Evolutionary conservation across 805 yeast species (phyloP), one percentile per base, ranked within the genome.

Genomic region (Yamadazyma akitaensis): DNA sequence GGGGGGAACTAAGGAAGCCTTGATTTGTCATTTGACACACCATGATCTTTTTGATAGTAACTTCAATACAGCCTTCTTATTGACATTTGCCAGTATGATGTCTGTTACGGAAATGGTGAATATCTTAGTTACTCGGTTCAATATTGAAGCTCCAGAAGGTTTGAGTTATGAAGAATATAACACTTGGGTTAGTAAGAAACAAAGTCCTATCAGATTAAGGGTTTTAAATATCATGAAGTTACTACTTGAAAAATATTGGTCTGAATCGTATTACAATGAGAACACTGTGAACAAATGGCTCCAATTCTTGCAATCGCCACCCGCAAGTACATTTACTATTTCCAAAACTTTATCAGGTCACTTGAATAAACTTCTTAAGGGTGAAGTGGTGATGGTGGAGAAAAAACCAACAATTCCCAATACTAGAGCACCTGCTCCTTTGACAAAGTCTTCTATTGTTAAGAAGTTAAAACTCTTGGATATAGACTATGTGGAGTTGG

Each of bases 61-160:
- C 19, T 90, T 82, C 65, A 83, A 82, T 55, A 70, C 83, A 5
- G 77, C 89, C 0, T 80, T 91, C 68, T 67, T 90, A 49, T 68
- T 81, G n/a, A 82, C 95, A 0, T 88, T 89, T 64, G 72, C 85
- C 32, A 81, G 91, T 30, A 86, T 90, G 61, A 77, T 84, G 69
- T 74, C 85, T 2, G 76, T 94, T 1, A 64, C 75, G 9, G 85
- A 83, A 43, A 69, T 91, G 32, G 68, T 87, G 37, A 73, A 75
- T 35, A 60, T 78, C 37, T 65, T 88, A 55, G 76, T 86, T 28
- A 75, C 76, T 34, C 72, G 95, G 46, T 92, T 83, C 64, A 76
- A 82, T 46, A 65, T 80, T 13, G 80, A 79, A 51, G 94, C 96
- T 18, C 97, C 97, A 0, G 96, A 88, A 57, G 96, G 95, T 0